Evolutionary conservation across 2,329 filamentous ascomycete species (phyloP), one percentile per base, ranked within the genome.

Genomic region (Calonectria pseudoreteaudii): DNA sequence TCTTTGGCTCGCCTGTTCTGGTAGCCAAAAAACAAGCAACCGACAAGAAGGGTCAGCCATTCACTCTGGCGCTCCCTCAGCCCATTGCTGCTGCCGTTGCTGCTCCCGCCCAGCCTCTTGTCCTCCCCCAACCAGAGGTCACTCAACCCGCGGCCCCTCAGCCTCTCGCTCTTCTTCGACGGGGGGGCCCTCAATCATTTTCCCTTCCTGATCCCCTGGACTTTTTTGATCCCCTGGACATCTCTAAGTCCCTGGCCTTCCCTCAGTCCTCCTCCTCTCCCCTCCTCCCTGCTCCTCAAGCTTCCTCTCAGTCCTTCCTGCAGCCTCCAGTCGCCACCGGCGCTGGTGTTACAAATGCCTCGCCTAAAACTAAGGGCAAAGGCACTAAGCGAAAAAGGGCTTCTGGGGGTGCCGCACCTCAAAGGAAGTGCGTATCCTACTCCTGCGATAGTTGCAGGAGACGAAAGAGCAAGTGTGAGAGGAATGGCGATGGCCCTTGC

Each of bases 381-480:
- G 67, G 52, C 14, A 41, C 31, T 4, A 52, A 52, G 67, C 56
- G 56, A 62, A 64, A 60, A 31, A 23, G 41, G 30, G 20, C 56
- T 13, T 18, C 30, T 5, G 49, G 34, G 28, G 56, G 58, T 2
- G 13, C n/a, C 10, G 31, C 23, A 14, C 49, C 34, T 9, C 30
- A 34, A 28, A 52, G 28, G 31, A 64, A 18, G 31, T 64, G 56
- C 20, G 56, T 44, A 13, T 47, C 44, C 7, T 50, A 64, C 23
- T 41, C 67, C 14, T 70, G 68, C 28, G 11, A 47, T 3, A 50
- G 49, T 20, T 71, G 68, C 16, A 71, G 28, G 50, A 20, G 20
- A 1, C 68, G 68, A 47, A 71, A 71, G 68, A n/a, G 41, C 10
- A 66, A 49, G 62, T 71, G 68, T 28, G 34, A 26, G 10, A 44